A percentile compares a stretch with the other conserved stretches of the same genome.
Conservation (phyloP, 2,329 filamentous ascomycete species). For the Pseudogymnoascus sp. region DNA sequence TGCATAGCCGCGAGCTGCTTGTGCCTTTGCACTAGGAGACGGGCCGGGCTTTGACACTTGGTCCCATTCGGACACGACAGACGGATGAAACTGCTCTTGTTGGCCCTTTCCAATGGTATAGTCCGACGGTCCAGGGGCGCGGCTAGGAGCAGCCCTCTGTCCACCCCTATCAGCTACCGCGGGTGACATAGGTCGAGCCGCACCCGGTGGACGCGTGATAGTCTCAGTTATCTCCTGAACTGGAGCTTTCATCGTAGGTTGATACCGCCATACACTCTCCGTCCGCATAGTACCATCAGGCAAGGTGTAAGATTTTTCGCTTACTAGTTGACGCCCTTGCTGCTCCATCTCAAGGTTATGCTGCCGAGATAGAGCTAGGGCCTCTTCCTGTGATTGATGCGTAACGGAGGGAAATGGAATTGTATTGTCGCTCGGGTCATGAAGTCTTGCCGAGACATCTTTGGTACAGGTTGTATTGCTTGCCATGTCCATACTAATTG, state of each 20-base stretch:
- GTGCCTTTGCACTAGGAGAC: background rate
- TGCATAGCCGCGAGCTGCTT: background rate
- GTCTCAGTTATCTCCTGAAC: background rate
- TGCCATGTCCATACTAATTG: background rate
- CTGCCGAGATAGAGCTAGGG: background rate
- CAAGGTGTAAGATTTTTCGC: background rate
- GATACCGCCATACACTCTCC: conserved; percentile 8
- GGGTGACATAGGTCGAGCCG: background rate
- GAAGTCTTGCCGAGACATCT: background rate
- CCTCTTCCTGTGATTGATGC: background rate
- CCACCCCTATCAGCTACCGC: background rate
- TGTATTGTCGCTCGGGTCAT: background rate
- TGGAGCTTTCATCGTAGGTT: background rate
- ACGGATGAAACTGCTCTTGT: background rate
- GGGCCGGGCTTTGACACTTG: conserved; percentile 5
- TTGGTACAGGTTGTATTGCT: background rate
- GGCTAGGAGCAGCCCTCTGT: background rate
- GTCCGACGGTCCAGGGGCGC: background rate
- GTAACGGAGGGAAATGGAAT: background rate
- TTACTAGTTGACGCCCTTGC: conserved; percentile 4
- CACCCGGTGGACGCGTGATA: background rate
- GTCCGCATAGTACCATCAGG: conserved; percentile 1
- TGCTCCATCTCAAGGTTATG: background rate
- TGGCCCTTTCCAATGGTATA: background rate
- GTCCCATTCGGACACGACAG: background rate